These are phyloP conservation scores for Galium porrigens DNA, from an alignment of 305 asterid genomes.

Conservation along the genomic window DNA sequence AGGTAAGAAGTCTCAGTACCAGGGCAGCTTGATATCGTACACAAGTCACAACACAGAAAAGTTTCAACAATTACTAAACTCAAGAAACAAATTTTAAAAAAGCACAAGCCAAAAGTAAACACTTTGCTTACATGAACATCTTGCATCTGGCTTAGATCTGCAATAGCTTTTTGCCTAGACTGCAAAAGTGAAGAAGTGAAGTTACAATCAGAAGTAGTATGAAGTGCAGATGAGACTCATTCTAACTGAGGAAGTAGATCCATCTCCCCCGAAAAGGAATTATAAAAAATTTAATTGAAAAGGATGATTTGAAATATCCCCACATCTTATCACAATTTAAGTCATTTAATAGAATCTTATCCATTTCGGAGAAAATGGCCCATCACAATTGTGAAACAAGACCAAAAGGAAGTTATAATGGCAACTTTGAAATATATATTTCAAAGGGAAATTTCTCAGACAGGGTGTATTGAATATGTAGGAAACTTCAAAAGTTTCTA, in stretches of 20 bases:
- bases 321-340: not conserved
- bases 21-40: not conserved
- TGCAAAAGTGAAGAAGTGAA: conserved; percentile 28
- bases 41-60: conserved; percentile 5
- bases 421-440: too few relatives aligned
- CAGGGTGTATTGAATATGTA: not conserved
- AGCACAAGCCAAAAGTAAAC: too few relatives aligned
- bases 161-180: conserved; percentile 93
- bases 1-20: conserved; percentile 3
- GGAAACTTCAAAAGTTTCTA: not conserved
- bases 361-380: not conserved
- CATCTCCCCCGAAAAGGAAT: not conserved
- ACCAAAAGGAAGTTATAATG: not conserved
- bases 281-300: not conserved
- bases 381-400: not conserved
- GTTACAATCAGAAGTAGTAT: conserved; percentile 3
- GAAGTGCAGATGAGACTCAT: not conserved
- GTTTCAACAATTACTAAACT: not conserved
- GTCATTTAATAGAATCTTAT: not conserved
- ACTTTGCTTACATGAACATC: conserved; percentile 57
- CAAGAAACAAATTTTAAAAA: conserved; percentile 9
- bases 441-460: not conserved
- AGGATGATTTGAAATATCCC: not conserved
- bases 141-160: conserved; percentile 83
- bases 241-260: not conserved